Evolutionary conservation across 352 stramenopile genomes (phyloP), one percentile per base, ranked within the genome.

Genomic region (Phytophthora kernoviae): DNA sequence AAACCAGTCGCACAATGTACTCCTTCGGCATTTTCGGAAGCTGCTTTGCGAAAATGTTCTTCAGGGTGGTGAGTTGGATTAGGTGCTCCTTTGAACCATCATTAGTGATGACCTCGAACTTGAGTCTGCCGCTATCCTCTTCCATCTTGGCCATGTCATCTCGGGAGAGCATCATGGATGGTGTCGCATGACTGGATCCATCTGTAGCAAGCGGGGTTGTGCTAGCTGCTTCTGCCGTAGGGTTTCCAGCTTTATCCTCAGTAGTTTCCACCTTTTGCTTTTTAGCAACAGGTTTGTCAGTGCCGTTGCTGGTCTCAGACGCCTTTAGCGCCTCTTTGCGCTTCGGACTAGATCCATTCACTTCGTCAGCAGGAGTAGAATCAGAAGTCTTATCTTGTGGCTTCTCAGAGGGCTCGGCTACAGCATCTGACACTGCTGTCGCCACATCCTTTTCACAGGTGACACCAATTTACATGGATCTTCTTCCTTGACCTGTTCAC

Each of bases 1-100:
- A 99, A 18, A 99, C 96, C 14, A 99, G 80, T 4, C 98, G 85
- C 5, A 98, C 96, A 63, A 99, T 99, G 79, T 99, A 99, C 63
- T 99, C 95, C 63, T 97, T 97, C 2, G 97, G 98, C 98, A 99
- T 99, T 62, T 99, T 99, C 5, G 97, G 97, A 10, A 99, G 77
- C 58, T 99, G 97, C 64, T 96, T 92, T 1, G 93, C 87, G 60
- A 99, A 99, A 14, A 99, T 98, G 53, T 98, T 98, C 77, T 99
- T 99, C 20, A 99, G 74, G 5, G 90, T 97, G 39, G 97, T 97
- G 21, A 99, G 83, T 73, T 96, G 87, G 7, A 97, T 76, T 70
- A 97, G 81, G 67, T 96, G 88, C 44, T 98, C 80, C 4, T 89
- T 66, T 5, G 65, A 71, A 14, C 90, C 91, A 62, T 98, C 91